Evolutionary conservation across 345 rosid genomes (phyloP).

Genomic region (Boechera stricta): DNA sequence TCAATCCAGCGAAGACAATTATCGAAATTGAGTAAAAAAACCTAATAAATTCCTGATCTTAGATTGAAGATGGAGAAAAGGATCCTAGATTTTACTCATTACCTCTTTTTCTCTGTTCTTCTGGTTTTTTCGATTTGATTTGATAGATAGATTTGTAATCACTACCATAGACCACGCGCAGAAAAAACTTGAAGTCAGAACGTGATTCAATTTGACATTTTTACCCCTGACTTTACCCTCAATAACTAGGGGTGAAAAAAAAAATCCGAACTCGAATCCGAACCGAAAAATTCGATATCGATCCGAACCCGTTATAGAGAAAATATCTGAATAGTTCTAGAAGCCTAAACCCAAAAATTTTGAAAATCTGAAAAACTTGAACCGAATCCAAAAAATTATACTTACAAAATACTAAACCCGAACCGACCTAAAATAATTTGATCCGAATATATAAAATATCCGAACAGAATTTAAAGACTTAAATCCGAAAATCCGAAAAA

Average conservation of each 20-base stretch:
- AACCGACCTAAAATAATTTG: no score
- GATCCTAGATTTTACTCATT: constrained; percentile 22
- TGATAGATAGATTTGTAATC: constrained; percentile 42
- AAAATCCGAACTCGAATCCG: no score
- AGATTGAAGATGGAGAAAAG: constrained; percentile 6
- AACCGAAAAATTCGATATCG: no score
- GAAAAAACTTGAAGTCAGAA: constrained; percentile 27
- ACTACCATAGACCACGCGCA: constrained; percentile 39
- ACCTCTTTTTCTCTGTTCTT: constrained; percentile 37
- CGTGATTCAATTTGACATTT: not conserved
- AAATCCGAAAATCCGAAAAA: no score
- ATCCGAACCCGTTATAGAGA: no score
- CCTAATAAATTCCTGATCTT: constrained; percentile 16
- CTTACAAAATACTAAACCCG: no score
- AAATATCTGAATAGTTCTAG: no score
- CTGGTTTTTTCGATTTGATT: constrained; percentile 26
- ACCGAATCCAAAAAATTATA: no score
- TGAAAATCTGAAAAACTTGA: no score
- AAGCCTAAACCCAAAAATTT: no score
- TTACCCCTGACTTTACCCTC: not conserved
- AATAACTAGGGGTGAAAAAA: not conserved
- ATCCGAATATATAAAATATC: no score
- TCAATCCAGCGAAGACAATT: constrained; percentile 20
- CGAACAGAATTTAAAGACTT: no score
- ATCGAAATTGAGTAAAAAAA: constrained; percentile 1